A percentile compares a stretch with the other conserved stretches of the same genome.
phyloP scores from a whole-genome alignment of 2,329 filamentous ascomycete species.

The Talaromyces sp. region DNA sequence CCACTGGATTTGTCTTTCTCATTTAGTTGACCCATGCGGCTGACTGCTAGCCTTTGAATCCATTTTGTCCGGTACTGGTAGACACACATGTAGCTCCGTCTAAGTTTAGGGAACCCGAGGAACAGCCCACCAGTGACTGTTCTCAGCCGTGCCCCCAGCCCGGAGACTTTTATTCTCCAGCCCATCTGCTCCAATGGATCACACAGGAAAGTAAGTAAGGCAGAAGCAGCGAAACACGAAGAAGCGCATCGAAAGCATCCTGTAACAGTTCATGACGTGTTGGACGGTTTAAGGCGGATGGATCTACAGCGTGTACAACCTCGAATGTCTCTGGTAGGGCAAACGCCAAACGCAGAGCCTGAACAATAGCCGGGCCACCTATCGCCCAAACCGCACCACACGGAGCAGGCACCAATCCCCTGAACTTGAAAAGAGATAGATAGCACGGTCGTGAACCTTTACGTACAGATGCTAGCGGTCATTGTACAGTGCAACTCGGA shows the following conservation, averaged over 20 bases:
- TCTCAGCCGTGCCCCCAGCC: background rate
- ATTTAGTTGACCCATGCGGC: background rate
- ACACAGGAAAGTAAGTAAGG: background rate
- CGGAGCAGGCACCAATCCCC: background rate
- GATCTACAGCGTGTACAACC: slow-evolving; percentile 10
- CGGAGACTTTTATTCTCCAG: background rate
- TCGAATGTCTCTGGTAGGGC: background rate
- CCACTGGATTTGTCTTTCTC: background rate
- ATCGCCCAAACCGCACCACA: background rate
- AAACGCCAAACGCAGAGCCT: background rate
- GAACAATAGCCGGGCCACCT: background rate
- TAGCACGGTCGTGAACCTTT: background rate
- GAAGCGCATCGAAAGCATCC: background rate
- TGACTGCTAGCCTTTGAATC: background rate
- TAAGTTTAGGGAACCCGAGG: background rate
- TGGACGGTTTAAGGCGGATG: background rate
- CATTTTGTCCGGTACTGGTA: background rate
- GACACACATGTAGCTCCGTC: background rate
- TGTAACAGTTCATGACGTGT: background rate
- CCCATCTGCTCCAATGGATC: background rate
- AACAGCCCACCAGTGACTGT: background rate
- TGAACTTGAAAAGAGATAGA: background rate
- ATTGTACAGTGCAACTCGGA: background rate
- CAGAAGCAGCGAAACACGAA: background rate
- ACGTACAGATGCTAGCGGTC: background rate